Conservation (phyloP, 164 flowering plant species). For the Piper betle region DNA sequence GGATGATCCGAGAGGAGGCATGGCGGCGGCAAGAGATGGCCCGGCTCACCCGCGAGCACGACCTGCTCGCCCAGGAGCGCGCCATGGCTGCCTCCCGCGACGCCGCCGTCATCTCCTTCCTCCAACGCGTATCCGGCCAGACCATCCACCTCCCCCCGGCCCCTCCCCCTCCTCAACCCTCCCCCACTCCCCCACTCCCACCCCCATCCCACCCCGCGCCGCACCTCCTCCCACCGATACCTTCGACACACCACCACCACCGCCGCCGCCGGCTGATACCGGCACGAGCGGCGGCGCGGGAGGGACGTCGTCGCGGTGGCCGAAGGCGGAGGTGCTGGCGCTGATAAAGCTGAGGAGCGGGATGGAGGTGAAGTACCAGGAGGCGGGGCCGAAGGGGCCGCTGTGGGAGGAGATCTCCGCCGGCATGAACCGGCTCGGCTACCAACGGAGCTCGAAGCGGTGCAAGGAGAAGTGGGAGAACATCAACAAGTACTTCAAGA, state of each 20-base stretch:
- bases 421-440: slow-evolving; percentile 41
- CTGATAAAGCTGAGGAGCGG: slow-evolving; percentile 44
- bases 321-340: slow-evolving; percentile 46
- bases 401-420: slow-evolving; percentile 62
- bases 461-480: slow-evolving; percentile 82
- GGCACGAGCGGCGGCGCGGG: slow-evolving; percentile 18
- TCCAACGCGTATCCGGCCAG: slow-evolving; percentile 60
- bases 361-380: slow-evolving; percentile 44
- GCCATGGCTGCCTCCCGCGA: slow-evolving; percentile 54
- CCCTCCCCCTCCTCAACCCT: slow-evolving; percentile 6
- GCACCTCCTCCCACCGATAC: too few species aligned
- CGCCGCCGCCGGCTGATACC: slow-evolving; percentile 7
- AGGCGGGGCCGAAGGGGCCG: slow-evolving; percentile 55
- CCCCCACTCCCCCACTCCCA: slow-evolving; percentile 7
- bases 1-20: slow-evolving; percentile 59
- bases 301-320: slow-evolving; percentile 50
- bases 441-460: slow-evolving; percentile 47
- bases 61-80: slow-evolving; percentile 49
- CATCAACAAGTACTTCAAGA: slow-evolving; percentile 63
- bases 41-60: slow-evolving; percentile 44
- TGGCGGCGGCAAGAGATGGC: slow-evolving; percentile 69
- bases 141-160: slow-evolving; percentile 17
- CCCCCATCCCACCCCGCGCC: too few species aligned
- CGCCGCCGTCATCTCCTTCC: slow-evolving; percentile 48
- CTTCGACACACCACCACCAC: too few species aligned